Conservation (phyloP, 83 land plant species). For the Larix sibirica region DNA sequence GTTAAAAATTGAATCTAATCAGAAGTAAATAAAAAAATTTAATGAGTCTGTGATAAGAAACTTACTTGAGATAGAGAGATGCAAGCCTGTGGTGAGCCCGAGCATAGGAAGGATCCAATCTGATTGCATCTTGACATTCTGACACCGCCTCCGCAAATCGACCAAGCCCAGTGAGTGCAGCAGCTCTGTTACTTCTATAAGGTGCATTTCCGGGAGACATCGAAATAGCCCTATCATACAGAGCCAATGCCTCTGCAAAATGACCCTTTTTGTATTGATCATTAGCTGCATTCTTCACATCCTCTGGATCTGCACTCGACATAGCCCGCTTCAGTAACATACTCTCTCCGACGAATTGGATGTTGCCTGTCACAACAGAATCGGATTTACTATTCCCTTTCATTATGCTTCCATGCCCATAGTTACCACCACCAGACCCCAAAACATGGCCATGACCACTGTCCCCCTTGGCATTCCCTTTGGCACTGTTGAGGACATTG, state of each 20-base stretch:
- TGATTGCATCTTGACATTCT: conserved; percentile 74
- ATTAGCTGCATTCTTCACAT: conserved; percentile 67
- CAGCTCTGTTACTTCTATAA: conserved; percentile 70
- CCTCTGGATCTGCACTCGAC: conserved; percentile 55
- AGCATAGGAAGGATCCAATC: conserved; percentile 53
- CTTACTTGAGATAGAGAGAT: conserved; percentile 55
- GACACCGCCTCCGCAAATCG: conserved; percentile 64
- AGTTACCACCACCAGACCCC: conserved; percentile 23
- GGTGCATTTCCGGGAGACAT: conserved; percentile 62
- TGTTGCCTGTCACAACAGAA: conserved; percentile 3
- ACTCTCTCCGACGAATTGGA: conserved; percentile 18
- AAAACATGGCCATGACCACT: conserved; percentile 11
- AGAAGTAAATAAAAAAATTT: background rate
- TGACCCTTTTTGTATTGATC: conserved; percentile 41
- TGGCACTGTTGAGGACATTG: background rate
- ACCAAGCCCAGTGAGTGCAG: conserved; percentile 71
- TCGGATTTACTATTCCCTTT: conserved; percentile 19
- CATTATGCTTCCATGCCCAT: conserved; percentile 59
- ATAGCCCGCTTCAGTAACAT: conserved; percentile 19
- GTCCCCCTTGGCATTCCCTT: conserved; percentile 16
- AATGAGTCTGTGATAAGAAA: background rate
- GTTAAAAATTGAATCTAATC: background rate
- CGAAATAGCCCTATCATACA: conserved; percentile 42
- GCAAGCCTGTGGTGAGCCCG: conserved; percentile 75
- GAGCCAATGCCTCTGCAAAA: conserved; percentile 38